Percentiles rank a stretch among this genome's conserved stretches.
These are phyloP conservation scores for Pseudogymnoascus pannorum DNA, from an alignment of 2,329 filamentous ascomycete genomes.

Conservation along the genomic window DNA sequence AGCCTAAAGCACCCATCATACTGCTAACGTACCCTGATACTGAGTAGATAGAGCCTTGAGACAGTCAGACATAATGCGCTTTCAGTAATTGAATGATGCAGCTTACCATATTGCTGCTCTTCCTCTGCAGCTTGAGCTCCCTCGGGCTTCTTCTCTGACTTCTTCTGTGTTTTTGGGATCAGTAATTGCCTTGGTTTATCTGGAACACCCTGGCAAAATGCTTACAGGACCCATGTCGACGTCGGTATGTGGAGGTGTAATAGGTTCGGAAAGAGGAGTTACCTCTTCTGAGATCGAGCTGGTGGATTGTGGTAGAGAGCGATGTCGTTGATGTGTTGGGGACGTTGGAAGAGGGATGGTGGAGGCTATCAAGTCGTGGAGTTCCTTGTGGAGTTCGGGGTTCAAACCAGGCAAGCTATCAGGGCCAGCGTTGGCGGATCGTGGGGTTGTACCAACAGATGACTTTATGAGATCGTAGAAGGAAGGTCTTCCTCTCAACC, in stretches of 20 bases:
- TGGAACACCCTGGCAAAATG: slow-evolving; percentile 8
- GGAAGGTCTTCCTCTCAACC: slow-evolving; percentile 52
- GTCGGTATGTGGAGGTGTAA: slow-evolving; percentile 19
- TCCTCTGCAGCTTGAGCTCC: slow-evolving; percentile 36
- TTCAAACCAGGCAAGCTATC: slow-evolving; percentile 32
- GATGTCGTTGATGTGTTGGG: slow-evolving; percentile 18
- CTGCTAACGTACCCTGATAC: slow-evolving; percentile 49
- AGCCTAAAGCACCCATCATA: slow-evolving; percentile 2
- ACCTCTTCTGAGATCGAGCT: slow-evolving; percentile 20
- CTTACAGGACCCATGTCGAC: slow-evolving; percentile 31
- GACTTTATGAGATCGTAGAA: slow-evolving; percentile 52
- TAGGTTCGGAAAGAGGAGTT: slow-evolving; percentile 3
- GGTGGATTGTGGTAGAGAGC: slow-evolving; percentile 24
- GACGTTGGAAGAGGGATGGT: slow-evolving; percentile 27
- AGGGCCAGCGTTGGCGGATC: slow-evolving; percentile 37
- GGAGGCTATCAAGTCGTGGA: slow-evolving; percentile 22
- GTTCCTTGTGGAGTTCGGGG: slow-evolving; percentile 19
- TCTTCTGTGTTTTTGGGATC: slow-evolving; percentile 2
- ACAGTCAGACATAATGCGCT: slow-evolving; percentile 17
- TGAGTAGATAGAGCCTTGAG: slow-evolving; percentile 57
- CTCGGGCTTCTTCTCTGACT: slow-evolving; percentile 29
- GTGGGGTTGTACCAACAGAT: not conserved
- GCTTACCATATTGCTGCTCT: slow-evolving; percentile 50
- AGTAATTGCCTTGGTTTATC: not conserved
- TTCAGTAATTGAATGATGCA: slow-evolving; percentile 13